Conservation (phyloP, 495 filamentous ascomycete species). For the Lindgomyces ingoldianus region DNA sequence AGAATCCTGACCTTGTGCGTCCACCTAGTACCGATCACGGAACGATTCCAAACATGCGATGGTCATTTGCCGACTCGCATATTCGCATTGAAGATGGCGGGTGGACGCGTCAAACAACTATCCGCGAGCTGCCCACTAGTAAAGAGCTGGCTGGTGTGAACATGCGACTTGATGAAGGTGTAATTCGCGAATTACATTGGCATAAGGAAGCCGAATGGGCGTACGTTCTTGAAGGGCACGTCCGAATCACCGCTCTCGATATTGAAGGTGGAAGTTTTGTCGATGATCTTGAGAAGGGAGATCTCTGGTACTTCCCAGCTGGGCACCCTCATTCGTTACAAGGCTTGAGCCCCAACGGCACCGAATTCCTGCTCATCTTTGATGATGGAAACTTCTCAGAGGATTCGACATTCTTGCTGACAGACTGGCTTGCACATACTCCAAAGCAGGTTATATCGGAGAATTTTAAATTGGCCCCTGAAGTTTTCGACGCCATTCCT, state of each 20-base stretch:
- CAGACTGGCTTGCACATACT: constrained; percentile 68
- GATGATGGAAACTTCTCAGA: constrained; percentile 70
- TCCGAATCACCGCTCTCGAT: constrained; percentile 60
- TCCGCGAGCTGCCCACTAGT: constrained; percentile 64
- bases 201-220: constrained; percentile 73
- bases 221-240: constrained; percentile 61
- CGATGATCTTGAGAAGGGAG: constrained; percentile 67
- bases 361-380: constrained; percentile 71
- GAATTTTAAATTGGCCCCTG: constrained; percentile 63
- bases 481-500: constrained; percentile 61
- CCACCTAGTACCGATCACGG: constrained; percentile 68
- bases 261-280: constrained; percentile 68
- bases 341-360: constrained; percentile 64
- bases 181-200: constrained; percentile 75
- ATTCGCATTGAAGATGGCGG: constrained; percentile 59
- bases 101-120: constrained; percentile 73
- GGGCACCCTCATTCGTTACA: constrained; percentile 71
- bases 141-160: constrained; percentile 74
- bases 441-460: constrained; percentile 63
- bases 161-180: constrained; percentile 71
- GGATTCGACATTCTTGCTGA: constrained; percentile 68
- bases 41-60: constrained; percentile 64
- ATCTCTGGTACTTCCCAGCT: constrained; percentile 75
- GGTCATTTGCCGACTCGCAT: constrained; percentile 70
- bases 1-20: constrained; percentile 66